A percentile compares a stretch with the other conserved stretches of the same genome.
These are phyloP conservation scores for Yamadazyma oceani DNA, from an alignment of 1,139 yeast genomes.

Conservation along the genomic window DNA sequence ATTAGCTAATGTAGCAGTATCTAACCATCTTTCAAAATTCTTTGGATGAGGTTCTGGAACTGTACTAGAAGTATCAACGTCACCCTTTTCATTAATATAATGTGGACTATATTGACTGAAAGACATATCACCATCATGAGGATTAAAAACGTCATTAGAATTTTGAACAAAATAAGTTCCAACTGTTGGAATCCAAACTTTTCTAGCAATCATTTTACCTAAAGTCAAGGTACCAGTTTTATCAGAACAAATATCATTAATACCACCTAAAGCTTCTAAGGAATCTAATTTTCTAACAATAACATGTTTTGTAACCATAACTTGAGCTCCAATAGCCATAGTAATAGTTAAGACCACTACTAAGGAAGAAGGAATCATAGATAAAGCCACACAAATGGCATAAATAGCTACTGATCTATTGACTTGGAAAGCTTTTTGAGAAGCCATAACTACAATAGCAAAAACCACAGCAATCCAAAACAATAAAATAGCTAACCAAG, in stretches of 20 bases:
- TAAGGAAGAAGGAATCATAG: conserved; percentile 82
- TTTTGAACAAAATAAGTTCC: conserved; percentile 65
- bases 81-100: conserved; percentile 37
- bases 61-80: conserved; percentile 26
- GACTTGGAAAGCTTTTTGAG: conserved; percentile 63
- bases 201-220: conserved; percentile 74
- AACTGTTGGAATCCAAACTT: conserved; percentile 73
- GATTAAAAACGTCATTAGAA: conserved; percentile 72
- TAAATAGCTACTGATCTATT: conserved; percentile 74
- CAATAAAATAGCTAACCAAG: conserved; percentile 68
- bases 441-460: conserved; percentile 79
- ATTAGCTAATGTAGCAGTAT: conserved; percentile 69
- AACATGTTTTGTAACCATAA: conserved; percentile 70
- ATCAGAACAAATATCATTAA: conserved; percentile 80
- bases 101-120: conserved; percentile 43
- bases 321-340: conserved; percentile 84
- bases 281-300: conserved; percentile 79
- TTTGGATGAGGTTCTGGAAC: conserved; percentile 26
- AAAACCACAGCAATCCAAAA: conserved; percentile 72
- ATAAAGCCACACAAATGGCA: conserved; percentile 78
- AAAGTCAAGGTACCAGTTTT: conserved; percentile 82
- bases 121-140: conserved; percentile 59
- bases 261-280: conserved; percentile 77
- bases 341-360: conserved; percentile 81
- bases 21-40: conserved; percentile 48